These are phyloP conservation scores for Colletotrichum tabaci DNA, from an alignment of 2,329 filamentous ascomycete species.

Conservation along the genomic window DNA sequence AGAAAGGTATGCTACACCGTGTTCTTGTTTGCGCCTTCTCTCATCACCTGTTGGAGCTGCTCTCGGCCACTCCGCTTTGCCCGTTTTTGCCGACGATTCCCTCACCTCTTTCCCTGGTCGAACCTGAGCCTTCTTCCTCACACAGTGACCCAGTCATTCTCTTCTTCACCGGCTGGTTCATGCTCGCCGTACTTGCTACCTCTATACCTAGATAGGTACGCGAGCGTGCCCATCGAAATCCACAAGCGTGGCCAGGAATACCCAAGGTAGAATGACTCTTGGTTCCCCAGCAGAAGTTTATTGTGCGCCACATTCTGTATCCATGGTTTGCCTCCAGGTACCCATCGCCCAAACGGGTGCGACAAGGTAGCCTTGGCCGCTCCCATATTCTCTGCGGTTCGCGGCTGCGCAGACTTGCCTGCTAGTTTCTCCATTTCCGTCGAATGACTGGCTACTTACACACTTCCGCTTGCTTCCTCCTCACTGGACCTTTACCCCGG, in stretches of 20 bases:
- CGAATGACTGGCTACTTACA: background rate
- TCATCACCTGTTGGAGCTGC: background rate
- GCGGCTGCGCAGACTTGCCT: background rate
- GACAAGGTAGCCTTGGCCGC: background rate
- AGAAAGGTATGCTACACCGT: background rate
- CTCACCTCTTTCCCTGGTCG: background rate
- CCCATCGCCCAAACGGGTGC: background rate
- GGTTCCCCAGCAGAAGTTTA: background rate
- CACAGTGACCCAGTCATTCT: background rate
- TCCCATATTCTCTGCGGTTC: background rate
- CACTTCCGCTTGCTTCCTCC: background rate
- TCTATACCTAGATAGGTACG: too few species aligned
- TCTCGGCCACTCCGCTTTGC: background rate
- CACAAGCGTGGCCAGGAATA: background rate
- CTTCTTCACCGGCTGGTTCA: background rate
- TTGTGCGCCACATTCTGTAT: background rate
- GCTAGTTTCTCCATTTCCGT: background rate
- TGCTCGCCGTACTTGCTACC: background rate
- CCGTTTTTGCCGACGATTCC: too few species aligned
- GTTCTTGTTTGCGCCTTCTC: background rate
- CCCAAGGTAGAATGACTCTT: background rate
- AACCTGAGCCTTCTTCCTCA: background rate
- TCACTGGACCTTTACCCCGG: background rate
- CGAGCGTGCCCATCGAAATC: background rate
- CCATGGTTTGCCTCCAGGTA: background rate